Evolutionary conservation across 2,329 filamentous ascomycete species (phyloP), one percentile per base, ranked within the genome.

Genomic region (Tolypocladium tropicale): DNA sequence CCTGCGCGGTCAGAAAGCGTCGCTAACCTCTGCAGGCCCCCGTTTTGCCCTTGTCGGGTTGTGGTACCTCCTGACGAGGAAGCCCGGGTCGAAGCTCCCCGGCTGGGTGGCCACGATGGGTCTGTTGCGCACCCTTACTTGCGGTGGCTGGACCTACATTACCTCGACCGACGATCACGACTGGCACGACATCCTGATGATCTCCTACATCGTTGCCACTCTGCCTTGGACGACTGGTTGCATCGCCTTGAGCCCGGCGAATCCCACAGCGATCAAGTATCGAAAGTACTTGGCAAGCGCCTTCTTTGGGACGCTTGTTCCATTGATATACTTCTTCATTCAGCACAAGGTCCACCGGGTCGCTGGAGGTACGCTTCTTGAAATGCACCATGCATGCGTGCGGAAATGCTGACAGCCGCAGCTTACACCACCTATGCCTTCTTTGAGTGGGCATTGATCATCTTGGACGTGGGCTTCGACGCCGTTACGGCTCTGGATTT

Each of bases 171-270:
- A 99, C 70, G 90, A 97, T 70, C 94, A 99, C 72, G 85, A 95
- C 72, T 97, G 91, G 92, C 94, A 99, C 71, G 94, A 99, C 68
- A 93, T 97, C 60, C 93, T 99, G 71, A 99, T 99, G 94, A 96
- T 99, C 64, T 95, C 91, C 16, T 99, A 99, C 72, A 79, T 99
- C 56, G 86, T 99, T 50, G 88, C 90, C 36, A 97, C 94, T 3
- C 78, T 99, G 55, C 94, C 94, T 2, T 99, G 94, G 94, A 99
- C 93, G 2, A 72, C 90, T 52, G 94, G 94, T 52, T 96, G 93
- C 71, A 81, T 97, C 59, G 84, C 88, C 6, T 76, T 97, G 53
- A 96, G 92, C 72, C 91, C 93, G 12, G 84, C 86, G 56, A 96
- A 96, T 69, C 80, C 86, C 14, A 82, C 77, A 59, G 90, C 94